Conservation (phyloP, 352 stramenopile species). For the Phytophthora colocasiae region DNA sequence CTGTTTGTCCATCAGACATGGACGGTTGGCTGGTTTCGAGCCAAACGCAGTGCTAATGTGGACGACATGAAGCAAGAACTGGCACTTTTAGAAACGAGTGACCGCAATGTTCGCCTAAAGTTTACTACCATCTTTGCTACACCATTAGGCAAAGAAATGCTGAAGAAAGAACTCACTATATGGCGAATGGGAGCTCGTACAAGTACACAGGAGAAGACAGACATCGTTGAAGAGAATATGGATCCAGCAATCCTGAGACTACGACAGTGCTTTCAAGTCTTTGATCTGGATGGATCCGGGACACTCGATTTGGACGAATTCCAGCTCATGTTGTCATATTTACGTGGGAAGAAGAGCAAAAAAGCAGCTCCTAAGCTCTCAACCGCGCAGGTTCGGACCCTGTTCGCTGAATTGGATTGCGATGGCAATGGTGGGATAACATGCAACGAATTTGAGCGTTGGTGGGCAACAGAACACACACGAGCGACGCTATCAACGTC, state of each 20-base stretch:
- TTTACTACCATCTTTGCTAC: constrained; percentile 43
- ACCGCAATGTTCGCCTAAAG: constrained; percentile 32
- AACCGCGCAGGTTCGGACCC: constrained; percentile 37
- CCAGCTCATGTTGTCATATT: constrained; percentile 56
- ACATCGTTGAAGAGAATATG: not conserved
- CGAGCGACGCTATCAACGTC: constrained; percentile 32
- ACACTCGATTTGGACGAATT: constrained; percentile 59
- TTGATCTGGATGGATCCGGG: constrained; percentile 57
- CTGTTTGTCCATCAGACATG: constrained; percentile 53
- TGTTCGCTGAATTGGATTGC: constrained; percentile 50
- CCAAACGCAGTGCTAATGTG: constrained; percentile 41
- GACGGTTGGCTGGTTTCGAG: constrained; percentile 42
- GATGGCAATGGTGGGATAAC: constrained; percentile 46
- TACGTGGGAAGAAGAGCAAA: constrained; percentile 34
- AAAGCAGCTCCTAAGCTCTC: constrained; percentile 28
- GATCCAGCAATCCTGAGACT: constrained; percentile 30
- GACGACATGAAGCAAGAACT: constrained; percentile 34
- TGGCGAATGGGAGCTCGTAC: constrained; percentile 34
- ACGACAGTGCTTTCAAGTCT: constrained; percentile 52
- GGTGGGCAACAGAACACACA: constrained; percentile 40
- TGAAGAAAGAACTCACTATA: constrained; percentile 45
- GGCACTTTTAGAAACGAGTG: constrained; percentile 29
- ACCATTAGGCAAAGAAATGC: constrained; percentile 33
- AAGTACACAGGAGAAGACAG: not conserved
- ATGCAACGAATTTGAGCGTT: constrained; percentile 43